Evolutionary conservation across 1,284 basidiomycete species (phyloP).

Genomic region (Sanghuangporus sanghuang): DNA sequence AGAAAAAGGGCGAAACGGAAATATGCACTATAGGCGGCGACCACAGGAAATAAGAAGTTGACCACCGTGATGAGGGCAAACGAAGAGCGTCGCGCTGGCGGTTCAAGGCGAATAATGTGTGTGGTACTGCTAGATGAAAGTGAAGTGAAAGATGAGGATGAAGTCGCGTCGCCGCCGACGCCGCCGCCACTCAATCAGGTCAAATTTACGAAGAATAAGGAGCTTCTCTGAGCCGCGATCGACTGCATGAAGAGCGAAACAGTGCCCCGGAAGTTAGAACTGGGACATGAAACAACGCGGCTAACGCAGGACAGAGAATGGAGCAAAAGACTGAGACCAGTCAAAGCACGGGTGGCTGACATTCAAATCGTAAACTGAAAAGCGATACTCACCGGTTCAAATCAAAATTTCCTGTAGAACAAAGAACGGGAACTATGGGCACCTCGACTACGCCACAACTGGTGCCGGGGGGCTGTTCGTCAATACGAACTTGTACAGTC

Average conservation of each 20-base stretch:
- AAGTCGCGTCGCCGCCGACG: background rate
- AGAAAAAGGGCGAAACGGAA: background rate
- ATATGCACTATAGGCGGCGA: background rate
- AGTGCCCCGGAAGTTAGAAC: background rate
- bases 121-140: background rate
- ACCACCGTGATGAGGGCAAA: background rate
- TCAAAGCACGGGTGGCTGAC: background rate
- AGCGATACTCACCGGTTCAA: conserved; percentile 10
- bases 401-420: background rate
- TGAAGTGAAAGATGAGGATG: background rate
- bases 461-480: background rate
- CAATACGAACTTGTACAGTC: background rate
- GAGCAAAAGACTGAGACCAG: background rate
- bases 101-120: background rate
- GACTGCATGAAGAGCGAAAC: background rate
- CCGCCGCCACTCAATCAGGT: background rate
- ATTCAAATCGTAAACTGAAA: background rate
- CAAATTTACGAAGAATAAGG: background rate
- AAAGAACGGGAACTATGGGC: background rate
- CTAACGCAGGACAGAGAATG: background rate
- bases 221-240: background rate
- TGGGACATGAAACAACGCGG: background rate
- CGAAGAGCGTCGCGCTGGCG: background rate
- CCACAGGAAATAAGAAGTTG: background rate
- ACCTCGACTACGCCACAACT: background rate